A percentile compares a stretch with the other conserved stretches of the same genome.
Conservation (phyloP, 345 rosid species). For the Camelina neglecta region DNA sequence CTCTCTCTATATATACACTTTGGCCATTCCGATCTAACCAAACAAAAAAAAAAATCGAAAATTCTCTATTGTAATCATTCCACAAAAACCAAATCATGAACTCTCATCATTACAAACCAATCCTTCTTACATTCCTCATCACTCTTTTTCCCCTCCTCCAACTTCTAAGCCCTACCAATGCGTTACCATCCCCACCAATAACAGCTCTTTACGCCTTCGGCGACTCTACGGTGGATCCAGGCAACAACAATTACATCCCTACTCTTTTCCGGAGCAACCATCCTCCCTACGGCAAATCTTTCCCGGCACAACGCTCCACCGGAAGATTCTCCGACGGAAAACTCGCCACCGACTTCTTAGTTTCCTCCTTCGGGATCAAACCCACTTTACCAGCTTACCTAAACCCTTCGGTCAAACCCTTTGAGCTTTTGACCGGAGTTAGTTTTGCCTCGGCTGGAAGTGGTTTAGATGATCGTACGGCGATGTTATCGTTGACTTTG, state of each 20-base stretch:
- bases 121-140: conserved; percentile 21
- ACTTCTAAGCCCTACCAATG: conserved; percentile 25
- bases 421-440: conserved; percentile 45
- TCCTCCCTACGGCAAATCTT: conserved; percentile 44
- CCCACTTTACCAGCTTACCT: conserved; percentile 47
- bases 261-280: conserved; percentile 39
- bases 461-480: conserved; percentile 45
- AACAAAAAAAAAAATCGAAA: too few relatives aligned
- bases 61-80: not conserved
- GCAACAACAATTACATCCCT: conserved; percentile 45
- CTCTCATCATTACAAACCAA: conserved; percentile 1
- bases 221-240: conserved; percentile 50
- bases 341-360: conserved; percentile 46
- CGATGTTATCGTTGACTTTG: conserved; percentile 13
- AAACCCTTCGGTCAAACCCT: conserved; percentile 30
- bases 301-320: conserved; percentile 41
- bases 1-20: too few relatives aligned
- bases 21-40: too few relatives aligned
- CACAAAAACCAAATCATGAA: conserved; percentile 32
- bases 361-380: conserved; percentile 42
- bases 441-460: conserved; percentile 49
- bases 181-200: conserved; percentile 38
- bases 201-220: conserved; percentile 48
- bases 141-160: conserved; percentile 30
- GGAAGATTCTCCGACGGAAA: conserved; percentile 50